Percentiles rank a stretch among this genome's conserved stretches.
Conservation (phyloP, 2,329 filamentous ascomycete species). For the Colletotrichum gloeosporioides region DNA sequence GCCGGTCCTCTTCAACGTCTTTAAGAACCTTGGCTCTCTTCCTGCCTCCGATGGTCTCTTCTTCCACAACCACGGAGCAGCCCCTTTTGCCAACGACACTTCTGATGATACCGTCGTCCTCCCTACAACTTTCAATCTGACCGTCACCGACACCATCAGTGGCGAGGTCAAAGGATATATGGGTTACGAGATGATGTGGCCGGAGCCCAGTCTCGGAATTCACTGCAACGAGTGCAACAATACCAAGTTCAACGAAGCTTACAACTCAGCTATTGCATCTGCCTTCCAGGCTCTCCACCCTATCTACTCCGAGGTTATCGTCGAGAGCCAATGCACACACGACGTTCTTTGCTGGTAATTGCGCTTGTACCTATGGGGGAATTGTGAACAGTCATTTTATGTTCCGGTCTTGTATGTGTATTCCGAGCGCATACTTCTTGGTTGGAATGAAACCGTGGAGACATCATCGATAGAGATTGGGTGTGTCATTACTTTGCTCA, state of each 20-base stretch:
- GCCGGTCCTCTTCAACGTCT: conserved; percentile 13
- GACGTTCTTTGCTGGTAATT: conserved; percentile 9
- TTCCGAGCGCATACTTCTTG: neutral
- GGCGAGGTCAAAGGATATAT: conserved; percentile 14
- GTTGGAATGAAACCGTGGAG: neutral
- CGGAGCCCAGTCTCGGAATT: neutral
- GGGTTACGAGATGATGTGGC: conserved; percentile 13
- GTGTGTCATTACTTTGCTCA: neutral
- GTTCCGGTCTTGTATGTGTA: neutral
- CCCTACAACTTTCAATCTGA: conserved; percentile 9
- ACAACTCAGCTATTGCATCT: conserved; percentile 14
- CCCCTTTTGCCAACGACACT: conserved; percentile 17
- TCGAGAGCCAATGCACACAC: conserved; percentile 18
- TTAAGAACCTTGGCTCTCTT: conserved; percentile 22
- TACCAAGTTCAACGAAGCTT: conserved; percentile 9
- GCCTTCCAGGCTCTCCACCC: conserved; percentile 19
- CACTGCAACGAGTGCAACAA: conserved; percentile 20
- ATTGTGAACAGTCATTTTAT: neutral
- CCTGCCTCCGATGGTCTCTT: conserved; percentile 5
- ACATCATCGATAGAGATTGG: neutral
- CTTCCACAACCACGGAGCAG: neutral
- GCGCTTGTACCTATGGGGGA: neutral
- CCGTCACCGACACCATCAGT: conserved; percentile 6
- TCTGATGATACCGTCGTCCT: conserved; percentile 16
- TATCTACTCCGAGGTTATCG: conserved; percentile 10